Conservation (phyloP, 78 protist genomes). For the Polysphondylium violaceum region DNA sequence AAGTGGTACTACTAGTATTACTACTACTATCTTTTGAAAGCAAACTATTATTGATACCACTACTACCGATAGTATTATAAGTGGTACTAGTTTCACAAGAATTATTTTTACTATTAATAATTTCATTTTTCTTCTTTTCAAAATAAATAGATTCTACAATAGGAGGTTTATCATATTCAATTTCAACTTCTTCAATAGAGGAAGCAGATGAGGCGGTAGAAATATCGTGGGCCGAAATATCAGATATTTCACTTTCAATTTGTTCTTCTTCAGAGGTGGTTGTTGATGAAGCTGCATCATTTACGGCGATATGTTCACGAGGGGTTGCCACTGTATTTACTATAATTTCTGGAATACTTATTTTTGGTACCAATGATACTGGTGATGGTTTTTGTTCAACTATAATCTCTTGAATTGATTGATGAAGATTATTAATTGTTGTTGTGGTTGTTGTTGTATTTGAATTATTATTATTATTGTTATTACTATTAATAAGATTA, state of each 20-base stretch:
- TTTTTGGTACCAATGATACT: background rate
- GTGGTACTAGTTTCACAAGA: too few species aligned
- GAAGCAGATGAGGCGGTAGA: constrained; percentile 1
- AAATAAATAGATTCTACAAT: too few species aligned
- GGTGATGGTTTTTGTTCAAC: background rate
- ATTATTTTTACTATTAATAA: too few species aligned
- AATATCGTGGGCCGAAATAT: background rate
- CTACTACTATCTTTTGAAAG: too few species aligned
- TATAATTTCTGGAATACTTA: constrained; percentile 8
- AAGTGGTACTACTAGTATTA: too few species aligned
- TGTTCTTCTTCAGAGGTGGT: background rate
- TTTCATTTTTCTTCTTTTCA: too few species aligned
- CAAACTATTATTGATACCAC: too few species aligned
- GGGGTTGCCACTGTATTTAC: constrained; percentile 5
- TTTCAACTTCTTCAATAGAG: constrained; percentile 9
- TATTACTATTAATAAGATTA: background rate
- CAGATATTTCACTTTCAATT: constrained; percentile 1
- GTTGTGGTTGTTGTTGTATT: background rate
- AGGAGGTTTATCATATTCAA: constrained; percentile 32
- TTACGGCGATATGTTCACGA: background rate
- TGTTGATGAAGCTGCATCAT: background rate
- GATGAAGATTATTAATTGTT: background rate
- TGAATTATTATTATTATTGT: background rate
- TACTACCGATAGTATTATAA: too few species aligned
- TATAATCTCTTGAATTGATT: background rate